These are phyloP conservation scores for Kazachstania sp. DNA, from an alignment of 1,139 yeast genomes.

Conservation along the genomic window DNA sequence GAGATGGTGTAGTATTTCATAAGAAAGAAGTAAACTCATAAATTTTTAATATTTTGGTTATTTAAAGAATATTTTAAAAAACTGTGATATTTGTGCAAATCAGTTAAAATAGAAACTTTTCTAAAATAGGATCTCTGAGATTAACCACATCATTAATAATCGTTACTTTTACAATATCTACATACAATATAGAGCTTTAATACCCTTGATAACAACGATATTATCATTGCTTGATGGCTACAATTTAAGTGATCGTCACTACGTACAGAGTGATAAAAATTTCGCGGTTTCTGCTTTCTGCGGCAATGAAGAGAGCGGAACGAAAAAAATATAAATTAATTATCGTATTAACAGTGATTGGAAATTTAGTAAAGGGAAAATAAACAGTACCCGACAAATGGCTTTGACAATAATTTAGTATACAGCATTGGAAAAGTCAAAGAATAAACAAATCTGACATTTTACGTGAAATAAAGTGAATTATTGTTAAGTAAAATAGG, in stretches of 20 bases:
- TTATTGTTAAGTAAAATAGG: not conserved
- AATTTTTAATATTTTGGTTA: not conserved
- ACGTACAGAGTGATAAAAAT: not conserved
- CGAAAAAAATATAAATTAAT: not conserved
- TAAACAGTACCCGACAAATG: not conserved
- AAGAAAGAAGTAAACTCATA: not conserved
- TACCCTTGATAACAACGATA: no score
- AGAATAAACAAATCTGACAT: not conserved
- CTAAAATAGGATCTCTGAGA: no score
- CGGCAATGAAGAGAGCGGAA: not conserved
- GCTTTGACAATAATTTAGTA: not conserved
- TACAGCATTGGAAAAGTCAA: not conserved
- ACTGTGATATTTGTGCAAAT: not conserved
- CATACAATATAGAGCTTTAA: no score
- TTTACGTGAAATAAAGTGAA: not conserved
- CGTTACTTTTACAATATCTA: no score
- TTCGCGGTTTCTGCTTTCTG: not conserved
- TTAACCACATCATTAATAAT: no score
- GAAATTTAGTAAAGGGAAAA: not conserved
- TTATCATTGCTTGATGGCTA: no score
- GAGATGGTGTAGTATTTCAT: not conserved
- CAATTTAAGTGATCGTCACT: no score
- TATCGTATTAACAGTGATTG: no score
- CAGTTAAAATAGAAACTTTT: no score
- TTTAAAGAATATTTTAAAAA: not conserved